These are phyloP conservation scores for Purpureocillium takamizusanense DNA, from an alignment of 2,329 filamentous ascomycete species.

Conservation along the genomic window DNA sequence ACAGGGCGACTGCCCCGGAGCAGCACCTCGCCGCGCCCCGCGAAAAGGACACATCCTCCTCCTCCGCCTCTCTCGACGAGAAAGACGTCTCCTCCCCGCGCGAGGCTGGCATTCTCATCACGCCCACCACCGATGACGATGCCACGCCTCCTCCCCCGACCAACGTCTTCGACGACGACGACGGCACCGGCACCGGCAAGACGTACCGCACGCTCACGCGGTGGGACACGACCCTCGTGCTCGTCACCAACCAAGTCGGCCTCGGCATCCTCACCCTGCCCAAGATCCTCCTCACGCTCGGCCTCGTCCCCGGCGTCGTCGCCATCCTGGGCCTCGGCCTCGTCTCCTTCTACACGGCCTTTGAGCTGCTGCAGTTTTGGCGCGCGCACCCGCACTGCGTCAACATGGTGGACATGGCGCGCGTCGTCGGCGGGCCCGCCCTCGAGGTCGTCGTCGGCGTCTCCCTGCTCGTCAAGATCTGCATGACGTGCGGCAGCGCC, in stretches of 20 bases:
- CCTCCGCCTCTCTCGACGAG: too few species aligned
- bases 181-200: conserved; percentile 16
- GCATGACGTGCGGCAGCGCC: conserved; percentile 60
- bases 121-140: too few species aligned
- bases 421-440: conserved; percentile 32
- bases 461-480: conserved; percentile 65
- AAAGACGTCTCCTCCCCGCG: not conserved
- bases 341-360: conserved; percentile 52
- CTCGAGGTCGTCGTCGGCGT: conserved; percentile 28
- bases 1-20: too few species aligned
- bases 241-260: conserved; percentile 25
- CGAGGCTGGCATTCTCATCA: too few species aligned
- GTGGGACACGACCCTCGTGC: conserved; percentile 22
- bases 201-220: conserved; percentile 23
- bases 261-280: conserved; percentile 57
- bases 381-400: conserved; percentile 58
- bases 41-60: too few species aligned
- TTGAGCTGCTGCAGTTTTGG: conserved; percentile 54
- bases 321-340: conserved; percentile 56
- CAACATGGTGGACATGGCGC: conserved; percentile 62
- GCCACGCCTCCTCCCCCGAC: conserved; percentile 1
- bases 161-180: conserved; percentile 20
- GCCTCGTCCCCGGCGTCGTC: conserved; percentile 59
- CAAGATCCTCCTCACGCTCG: conserved; percentile 59
- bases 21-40: too few species aligned